A percentile compares a stretch with the other conserved stretches of the same genome.
Evolutionary conservation across 1,284 basidiomycete genomes (phyloP).

Genomic region (Uromyces viciae-fabae): DNA sequence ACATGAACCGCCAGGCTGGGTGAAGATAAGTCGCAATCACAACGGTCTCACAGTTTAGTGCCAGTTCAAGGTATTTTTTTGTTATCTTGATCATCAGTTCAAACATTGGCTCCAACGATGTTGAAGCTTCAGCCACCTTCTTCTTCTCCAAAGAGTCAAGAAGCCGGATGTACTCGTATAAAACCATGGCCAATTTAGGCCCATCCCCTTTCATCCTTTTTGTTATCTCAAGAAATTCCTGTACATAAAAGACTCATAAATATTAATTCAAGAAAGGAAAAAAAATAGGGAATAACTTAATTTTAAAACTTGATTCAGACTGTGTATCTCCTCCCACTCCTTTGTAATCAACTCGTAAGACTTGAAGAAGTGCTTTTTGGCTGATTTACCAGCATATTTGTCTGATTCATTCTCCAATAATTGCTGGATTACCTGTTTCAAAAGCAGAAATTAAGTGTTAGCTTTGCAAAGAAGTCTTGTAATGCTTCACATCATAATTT

Average conservation of each 20-base stretch:
- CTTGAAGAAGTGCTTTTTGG: conserved; percentile 2
- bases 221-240: not conserved
- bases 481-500: too few relatives aligned
- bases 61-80: not conserved
- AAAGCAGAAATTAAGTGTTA: too few relatives aligned
- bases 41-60: not conserved
- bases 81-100: not conserved
- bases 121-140: not conserved
- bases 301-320: not conserved
- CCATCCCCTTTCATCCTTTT: not conserved
- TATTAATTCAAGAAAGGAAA: not conserved
- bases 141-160: not conserved
- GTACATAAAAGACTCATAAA: not conserved
- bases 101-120: not conserved
- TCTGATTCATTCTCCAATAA: not conserved
- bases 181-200: not conserved
- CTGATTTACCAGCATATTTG: not conserved
- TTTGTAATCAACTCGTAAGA: too few relatives aligned
- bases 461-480: too few relatives aligned
- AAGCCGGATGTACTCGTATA: not conserved
- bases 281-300: not conserved
- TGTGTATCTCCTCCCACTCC: not conserved
- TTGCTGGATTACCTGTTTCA: not conserved
- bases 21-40: not conserved
- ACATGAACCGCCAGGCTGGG: not conserved